Conservation (phyloP, 1,284 basidiomycete genomes). For the Athelia sp. region DNA sequence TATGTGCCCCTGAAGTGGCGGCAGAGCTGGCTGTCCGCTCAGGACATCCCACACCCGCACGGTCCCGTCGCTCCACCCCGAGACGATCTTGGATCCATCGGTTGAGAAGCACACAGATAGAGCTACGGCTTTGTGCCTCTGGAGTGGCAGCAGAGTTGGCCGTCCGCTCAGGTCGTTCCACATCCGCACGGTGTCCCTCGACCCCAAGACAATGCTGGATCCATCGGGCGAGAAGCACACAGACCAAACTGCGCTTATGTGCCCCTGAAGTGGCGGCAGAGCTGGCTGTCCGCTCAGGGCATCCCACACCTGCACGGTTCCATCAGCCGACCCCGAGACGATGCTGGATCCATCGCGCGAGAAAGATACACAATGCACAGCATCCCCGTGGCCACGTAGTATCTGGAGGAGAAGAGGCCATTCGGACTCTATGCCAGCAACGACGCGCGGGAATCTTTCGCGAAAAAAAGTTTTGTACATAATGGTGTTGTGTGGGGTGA, state of each 20-base stretch:
- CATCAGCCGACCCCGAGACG: background rate
- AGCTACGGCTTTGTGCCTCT: too few species aligned
- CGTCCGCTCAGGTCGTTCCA: too few species aligned
- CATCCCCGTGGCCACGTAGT: background rate
- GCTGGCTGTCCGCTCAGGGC: background rate
- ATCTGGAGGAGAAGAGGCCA: background rate
- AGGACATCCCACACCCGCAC: too few species aligned
- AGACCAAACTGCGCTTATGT: background rate
- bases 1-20: too few species aligned
- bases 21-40: too few species aligned
- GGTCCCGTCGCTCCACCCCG: too few species aligned
- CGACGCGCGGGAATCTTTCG: background rate
- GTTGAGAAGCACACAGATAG: too few species aligned
- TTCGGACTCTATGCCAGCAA: background rate
- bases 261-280: background rate
- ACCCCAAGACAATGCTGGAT: background rate
- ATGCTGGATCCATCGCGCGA: background rate
- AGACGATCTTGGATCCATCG: too few species aligned
- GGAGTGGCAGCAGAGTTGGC: too few species aligned
- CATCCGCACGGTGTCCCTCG: too few species aligned
- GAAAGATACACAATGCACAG: background rate
- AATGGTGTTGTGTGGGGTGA: background rate
- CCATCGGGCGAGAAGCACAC: background rate
- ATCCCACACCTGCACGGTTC: background rate
- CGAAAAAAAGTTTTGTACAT: background rate